phyloP scores from a whole-genome alignment of 2,329 filamentous ascomycete species.

The Paecilomyces fulvus region DNA sequence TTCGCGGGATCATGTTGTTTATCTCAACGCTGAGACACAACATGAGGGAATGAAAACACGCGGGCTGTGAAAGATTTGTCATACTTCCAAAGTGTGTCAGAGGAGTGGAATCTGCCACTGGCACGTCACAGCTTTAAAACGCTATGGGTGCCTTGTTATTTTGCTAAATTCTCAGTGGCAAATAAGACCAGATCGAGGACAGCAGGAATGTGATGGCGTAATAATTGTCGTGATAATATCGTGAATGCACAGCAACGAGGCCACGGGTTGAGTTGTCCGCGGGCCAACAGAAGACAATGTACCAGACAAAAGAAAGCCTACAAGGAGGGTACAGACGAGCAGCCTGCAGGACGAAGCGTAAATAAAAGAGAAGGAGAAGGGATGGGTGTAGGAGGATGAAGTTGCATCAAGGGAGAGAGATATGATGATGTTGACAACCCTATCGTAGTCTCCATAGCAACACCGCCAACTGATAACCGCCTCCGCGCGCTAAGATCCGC shows the following conservation, averaged over 20 bases:
- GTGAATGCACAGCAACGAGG: neutral
- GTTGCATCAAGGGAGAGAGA: conserved; percentile 11
- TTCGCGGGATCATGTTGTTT: neutral
- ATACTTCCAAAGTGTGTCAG: neutral
- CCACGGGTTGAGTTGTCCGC: neutral
- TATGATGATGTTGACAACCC: conserved; percentile 20
- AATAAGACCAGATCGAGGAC: neutral
- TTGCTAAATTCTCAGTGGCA: neutral
- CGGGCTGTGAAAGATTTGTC: neutral
- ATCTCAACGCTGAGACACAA: neutral
- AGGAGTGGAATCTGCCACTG: neutral
- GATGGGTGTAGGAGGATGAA: conserved; percentile 7
- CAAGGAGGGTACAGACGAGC: conserved; percentile 8
- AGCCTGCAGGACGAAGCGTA: conserved; percentile 8
- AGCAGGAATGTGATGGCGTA: neutral
- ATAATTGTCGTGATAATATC: neutral
- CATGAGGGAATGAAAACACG: neutral
- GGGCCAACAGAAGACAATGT: neutral
- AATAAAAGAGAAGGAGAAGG: conserved; percentile 6
- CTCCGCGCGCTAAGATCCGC: neutral
- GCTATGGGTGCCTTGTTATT: neutral
- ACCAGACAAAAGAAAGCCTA: conserved; percentile 7
- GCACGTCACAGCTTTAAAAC: neutral
- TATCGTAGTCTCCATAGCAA: neutral
- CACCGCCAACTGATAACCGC: neutral